phyloP scores from a whole-genome alignment of 1,139 yeast species.

The Scheffersomyces segobiensis region DNA sequence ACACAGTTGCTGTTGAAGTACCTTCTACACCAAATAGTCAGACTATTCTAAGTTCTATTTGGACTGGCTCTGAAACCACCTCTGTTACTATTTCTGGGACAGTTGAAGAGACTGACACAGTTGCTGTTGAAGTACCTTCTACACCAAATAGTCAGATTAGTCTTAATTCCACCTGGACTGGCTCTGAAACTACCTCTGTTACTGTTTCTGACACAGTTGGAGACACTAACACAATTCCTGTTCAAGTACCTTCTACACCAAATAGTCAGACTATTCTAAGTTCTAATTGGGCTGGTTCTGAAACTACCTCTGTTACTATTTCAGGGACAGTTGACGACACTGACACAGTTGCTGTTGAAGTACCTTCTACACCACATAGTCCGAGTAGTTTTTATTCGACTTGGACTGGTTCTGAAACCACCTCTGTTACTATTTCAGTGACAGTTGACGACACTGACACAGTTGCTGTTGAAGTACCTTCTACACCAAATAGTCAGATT shows the following conservation, averaged over 20 bases:
- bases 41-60: background rate
- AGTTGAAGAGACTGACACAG: too few relatives aligned
- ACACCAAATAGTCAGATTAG: slow-evolving; percentile 6
- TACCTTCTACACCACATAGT: slow-evolving; percentile 10
- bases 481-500: slow-evolving; percentile 9
- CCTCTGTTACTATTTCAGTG: slow-evolving; percentile 7
- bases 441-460: slow-evolving; percentile 8
- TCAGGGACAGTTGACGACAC: background rate
- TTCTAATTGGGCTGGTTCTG: slow-evolving; percentile 5
- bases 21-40: too few relatives aligned
- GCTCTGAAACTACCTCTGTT: background rate
- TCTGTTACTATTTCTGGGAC: slow-evolving; percentile 1
- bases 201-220: slow-evolving; percentile 7
- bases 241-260: slow-evolving; percentile 16
- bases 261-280: slow-evolving; percentile 8
- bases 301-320: background rate
- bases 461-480: slow-evolving; percentile 6
- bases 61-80: slow-evolving; percentile 9
- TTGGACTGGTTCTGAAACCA: slow-evolving; percentile 12
- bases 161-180: slow-evolving; percentile 5
- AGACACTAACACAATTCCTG: slow-evolving; percentile 15
- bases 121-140: too few relatives aligned
- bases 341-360: slow-evolving; percentile 8
- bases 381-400: slow-evolving; percentile 5
- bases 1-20: too few relatives aligned